Evolutionary conservation across 2,329 filamentous ascomycete genomes (phyloP), one percentile per base, ranked within the genome.

Genomic region (Neonectria neomacrospora): DNA sequence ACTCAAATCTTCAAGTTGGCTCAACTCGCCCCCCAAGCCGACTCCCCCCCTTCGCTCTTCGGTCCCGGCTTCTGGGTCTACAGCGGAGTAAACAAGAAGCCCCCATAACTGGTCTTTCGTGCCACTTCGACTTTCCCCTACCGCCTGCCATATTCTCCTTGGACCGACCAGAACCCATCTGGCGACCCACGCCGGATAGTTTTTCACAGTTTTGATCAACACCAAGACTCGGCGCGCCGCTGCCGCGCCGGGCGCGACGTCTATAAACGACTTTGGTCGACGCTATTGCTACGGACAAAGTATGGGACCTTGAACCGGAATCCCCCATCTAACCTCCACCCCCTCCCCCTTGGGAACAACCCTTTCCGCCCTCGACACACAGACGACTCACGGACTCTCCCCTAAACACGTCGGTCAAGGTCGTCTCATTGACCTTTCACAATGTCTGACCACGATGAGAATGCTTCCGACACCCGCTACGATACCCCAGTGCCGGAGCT

Each of bases 71-170:
- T 90, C 86, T 93, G 94, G 94, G 94, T 96, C 89, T 95, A 95
- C 81, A 90, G 90, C 86, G 94, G 95, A 91, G 92, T 94, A 85
- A 93, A 96, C 86, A 96, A 94, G 86, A 95, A 97, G 84, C 95
- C 96, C 80, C 95, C 95, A 86, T 98, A 98, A 97, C 83, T 95
- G 72, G 70, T 50, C 61, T 63, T 63, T 54, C 56, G 54, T 65
- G 61, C 34, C n/a, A 50, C 7, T 45, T 55, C 56, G 47, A 64
- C 58, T 58, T 11, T 44, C 51, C 48, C 58, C 50, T 58, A 48
- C 26, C 42, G 34, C 52, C 48, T 58, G 34, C 44, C 54, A 54
- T 22, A 61, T 32, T 55, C 54, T 42, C 50, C 57, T 56, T 54
- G 28, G 51, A 64, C 52, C 57, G 37, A 68, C 39, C 47, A 48